These are phyloP conservation scores for Tricholoma hemisulphureum DNA, from an alignment of 768 basidiomycete genomes.

Conservation along the genomic window DNA sequence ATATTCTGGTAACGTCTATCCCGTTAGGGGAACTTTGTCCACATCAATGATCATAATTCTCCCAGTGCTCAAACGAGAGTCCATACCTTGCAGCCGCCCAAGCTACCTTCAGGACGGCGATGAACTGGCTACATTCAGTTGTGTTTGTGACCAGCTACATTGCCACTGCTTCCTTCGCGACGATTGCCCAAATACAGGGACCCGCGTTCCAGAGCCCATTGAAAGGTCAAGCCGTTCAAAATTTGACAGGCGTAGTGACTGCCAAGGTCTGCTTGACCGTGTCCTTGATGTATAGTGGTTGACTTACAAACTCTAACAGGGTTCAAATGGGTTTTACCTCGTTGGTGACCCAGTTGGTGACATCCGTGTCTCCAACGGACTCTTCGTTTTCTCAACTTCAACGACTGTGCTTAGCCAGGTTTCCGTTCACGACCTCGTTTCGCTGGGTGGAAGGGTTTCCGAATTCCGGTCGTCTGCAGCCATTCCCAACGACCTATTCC, in stretches of 20 bases:
- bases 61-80: not conserved
- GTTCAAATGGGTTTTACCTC: constrained; percentile 48
- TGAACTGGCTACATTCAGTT: constrained; percentile 32
- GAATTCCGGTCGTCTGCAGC: constrained; percentile 47
- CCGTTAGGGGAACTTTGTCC: not conserved
- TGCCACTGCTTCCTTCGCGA: constrained; percentile 30
- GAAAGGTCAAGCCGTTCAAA: constrained; percentile 41
- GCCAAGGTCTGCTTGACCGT: constrained; percentile 42
- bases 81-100: not conserved
- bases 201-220: constrained; percentile 44
- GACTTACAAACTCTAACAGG: constrained; percentile 25
- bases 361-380: constrained; percentile 48
- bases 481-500: constrained; percentile 43
- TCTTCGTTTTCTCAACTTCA: constrained; percentile 48
- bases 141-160: constrained; percentile 29
- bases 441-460: constrained; percentile 43
- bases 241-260: constrained; percentile 50
- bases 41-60: not conserved
- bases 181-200: constrained; percentile 57
- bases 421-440: constrained; percentile 46
- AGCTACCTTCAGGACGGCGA: constrained; percentile 13
- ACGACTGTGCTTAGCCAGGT: constrained; percentile 37
- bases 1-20: not conserved
- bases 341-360: constrained; percentile 43
- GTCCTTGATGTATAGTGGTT: not conserved